Base-by-base conservation (phyloP, 1,139 yeast species). In the Pichiaceae sp. region DNA sequence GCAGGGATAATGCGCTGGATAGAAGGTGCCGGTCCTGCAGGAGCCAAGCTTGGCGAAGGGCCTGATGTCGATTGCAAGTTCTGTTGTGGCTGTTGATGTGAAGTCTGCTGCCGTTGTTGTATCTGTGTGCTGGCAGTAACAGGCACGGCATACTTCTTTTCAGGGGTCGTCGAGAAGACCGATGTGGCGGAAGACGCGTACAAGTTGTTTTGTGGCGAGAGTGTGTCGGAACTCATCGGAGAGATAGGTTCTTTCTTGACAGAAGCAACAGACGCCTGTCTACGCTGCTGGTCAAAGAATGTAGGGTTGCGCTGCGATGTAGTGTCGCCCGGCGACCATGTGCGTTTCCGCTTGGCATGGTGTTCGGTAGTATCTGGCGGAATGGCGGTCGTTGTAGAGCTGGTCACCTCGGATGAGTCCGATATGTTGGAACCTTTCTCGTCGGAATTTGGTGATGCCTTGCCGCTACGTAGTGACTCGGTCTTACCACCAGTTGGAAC, bases 1-100 rank as follows among this genome's bases (percentile, higher is more conserved):
- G 94, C 81, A 1, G 98, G 98, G 40, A 91, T 87, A 12, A 91
- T 82, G 44, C 95, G 70, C 56, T 85, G 89, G 41, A 86, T 79
- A 0, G 72, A 61, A 2, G 91, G 89, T 14, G 35, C 30, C 35
- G 30, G 29, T 33, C 26, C 29, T 7, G 7, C 24, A n/a, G n/a
- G n/a, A n/a, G n/a, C n/a, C n/a, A n/a, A n/a, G 28, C 30, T n/a
- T 11, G 16, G 12, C 18, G 40, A 27, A 38, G 35, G 28, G 42
- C 48, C 28, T 39, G 53, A 39, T 27, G 52, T 33, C 4, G 21
- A 19, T n/a, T 18, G 6, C 15, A 4, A 44, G 32, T 38, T 31
- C 25, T 30, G 45, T 14, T 18, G 33, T 6, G 35, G 43, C 26
- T 33, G 43, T 15, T 41, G 35, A 25, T 17, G 37, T 34, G 43